Base-by-base conservation (phyloP, 345 rosid genomes). In the Eutrema heterophyllum region DNA sequence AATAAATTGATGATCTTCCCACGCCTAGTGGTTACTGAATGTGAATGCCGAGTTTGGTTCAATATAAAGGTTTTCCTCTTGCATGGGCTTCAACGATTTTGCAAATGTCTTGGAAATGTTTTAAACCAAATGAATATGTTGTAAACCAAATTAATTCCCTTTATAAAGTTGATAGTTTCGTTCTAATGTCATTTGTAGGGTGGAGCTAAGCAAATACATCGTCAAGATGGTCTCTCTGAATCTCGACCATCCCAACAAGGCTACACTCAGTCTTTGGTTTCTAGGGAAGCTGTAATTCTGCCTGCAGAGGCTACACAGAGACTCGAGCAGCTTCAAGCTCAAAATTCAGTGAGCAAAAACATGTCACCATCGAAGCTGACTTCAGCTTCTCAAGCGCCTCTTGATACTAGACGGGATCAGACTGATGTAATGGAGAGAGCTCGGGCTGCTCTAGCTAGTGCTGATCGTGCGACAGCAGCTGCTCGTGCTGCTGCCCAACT, bases 401-500 rank as follows among this genome's bases (percentile, higher is more conserved):
- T 30, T 55, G 60, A 70, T 48, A 62, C 61, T 45, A 70, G 67
- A 38, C 32, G 16, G 39, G 73, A 40, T 58, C 68, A 30, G 52
- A 68, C 86, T 55, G 87, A 88, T 67, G 86, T 86, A 12, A 70
- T 91, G 89, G 96, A 86, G 82, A 83, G 18, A 83, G 98, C 97
- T 78, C 87, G 81, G 61, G 93, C 83, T 35, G 98, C 97, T 60
- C 81, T 94, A 79, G 90, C 97, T 55, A 79, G 78, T 45, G 98
- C 97, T 3, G 95, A 91, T 32, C 89, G 86, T 18, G 98, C 97
- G 66, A 71, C 87, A 15, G 88, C 90, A 14, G 80, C 91, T 55
- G 98, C 98, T 36, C 98, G 86, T 67, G 88, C 98, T 46, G 96
- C 98, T 62, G 96, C 90, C 7, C 86, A 80, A 44, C 86, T 94